phyloP scores from a whole-genome alignment of 495 filamentous ascomycete species.

The Aspergillus funiculosus region DNA sequence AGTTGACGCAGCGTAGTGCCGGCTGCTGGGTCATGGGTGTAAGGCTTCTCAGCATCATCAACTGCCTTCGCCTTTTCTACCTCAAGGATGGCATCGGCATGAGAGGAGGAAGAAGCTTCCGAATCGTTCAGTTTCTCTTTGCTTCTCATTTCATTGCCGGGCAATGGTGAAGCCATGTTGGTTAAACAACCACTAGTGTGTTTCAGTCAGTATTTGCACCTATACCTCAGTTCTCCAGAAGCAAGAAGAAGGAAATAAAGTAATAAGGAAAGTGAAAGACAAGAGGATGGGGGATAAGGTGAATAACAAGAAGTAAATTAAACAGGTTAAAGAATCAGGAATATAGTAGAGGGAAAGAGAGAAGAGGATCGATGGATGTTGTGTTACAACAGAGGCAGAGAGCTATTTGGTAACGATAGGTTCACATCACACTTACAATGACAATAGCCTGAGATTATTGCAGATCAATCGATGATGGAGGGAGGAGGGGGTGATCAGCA shows the following conservation, averaged over 20 bases:
- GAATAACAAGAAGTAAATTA: slow-evolving; percentile 4
- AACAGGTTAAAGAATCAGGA: slow-evolving; percentile 10
- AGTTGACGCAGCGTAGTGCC: slow-evolving; percentile 23
- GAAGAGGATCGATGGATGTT: slow-evolving; percentile 5
- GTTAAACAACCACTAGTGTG: not conserved
- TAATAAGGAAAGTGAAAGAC: slow-evolving; percentile 14
- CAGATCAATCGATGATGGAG: not conserved
- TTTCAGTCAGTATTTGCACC: not conserved
- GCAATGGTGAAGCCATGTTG: slow-evolving; percentile 17
- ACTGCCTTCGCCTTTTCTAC: slow-evolving; percentile 25
- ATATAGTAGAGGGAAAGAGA: slow-evolving; percentile 1
- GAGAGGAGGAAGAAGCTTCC: slow-evolving; percentile 34
- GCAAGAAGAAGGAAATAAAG: slow-evolving; percentile 11
- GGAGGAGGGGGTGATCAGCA: not conserved
- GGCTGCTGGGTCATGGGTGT: slow-evolving; percentile 9
- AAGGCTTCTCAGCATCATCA: slow-evolving; percentile 14
- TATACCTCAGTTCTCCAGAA: not conserved
- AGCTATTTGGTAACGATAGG: too few relatives aligned
- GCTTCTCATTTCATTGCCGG: slow-evolving; percentile 18
- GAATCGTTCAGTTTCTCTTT: slow-evolving; percentile 31
- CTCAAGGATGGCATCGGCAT: slow-evolving; percentile 26
- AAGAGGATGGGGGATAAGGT: not conserved
- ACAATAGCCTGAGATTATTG: not conserved
- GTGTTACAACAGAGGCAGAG: not conserved
- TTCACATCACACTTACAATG: slow-evolving; percentile 9